phyloP scores from a whole-genome alignment of 1,284 basidiomycete genomes.

The Heterobasidion occidentale region DNA sequence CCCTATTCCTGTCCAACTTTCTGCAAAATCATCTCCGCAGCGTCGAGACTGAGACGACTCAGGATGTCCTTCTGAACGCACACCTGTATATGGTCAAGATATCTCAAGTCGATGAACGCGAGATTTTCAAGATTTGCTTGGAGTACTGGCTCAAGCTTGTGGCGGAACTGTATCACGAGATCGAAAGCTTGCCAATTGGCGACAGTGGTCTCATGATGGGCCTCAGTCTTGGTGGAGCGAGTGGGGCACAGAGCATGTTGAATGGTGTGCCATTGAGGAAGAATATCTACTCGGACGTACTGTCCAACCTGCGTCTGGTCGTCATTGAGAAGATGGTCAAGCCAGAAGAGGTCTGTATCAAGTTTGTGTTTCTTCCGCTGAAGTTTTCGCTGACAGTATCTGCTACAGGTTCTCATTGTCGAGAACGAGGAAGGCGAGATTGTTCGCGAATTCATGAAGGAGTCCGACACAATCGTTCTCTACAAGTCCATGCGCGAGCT shows the following conservation, averaged over 20 bases:
- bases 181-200: constrained; percentile 85
- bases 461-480: constrained; percentile 96
- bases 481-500: constrained; percentile 99
- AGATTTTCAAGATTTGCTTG: constrained; percentile 98
- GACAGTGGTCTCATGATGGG: constrained; percentile 94
- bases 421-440: constrained; percentile 99
- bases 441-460: constrained; percentile 99
- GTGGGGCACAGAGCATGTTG: constrained; percentile 56
- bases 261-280: constrained; percentile 81
- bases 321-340: constrained; percentile 99
- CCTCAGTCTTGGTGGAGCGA: constrained; percentile 73
- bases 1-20: constrained; percentile 97
- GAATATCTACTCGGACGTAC: constrained; percentile 91
- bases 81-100: constrained; percentile 99
- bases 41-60: constrained; percentile 88
- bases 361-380: background rate
- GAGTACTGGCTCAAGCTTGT: constrained; percentile 99
- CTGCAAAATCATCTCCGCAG: constrained; percentile 86
- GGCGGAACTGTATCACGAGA: constrained; percentile 96
- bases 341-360: constrained; percentile 82
- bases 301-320: constrained; percentile 91
- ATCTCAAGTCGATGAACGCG: constrained; percentile 96
- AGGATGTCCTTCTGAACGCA: constrained; percentile 92
- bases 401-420: constrained; percentile 84
- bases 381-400: constrained; percentile 3